Percentiles rank a stretch among this genome's conserved stretches.
phyloP scores from a whole-genome alignment of 345 rosid species.

The sweet orange (Citrus sinensis) region DVS_A1.0 CM039163.1:51923501-51924000 shows the following conservation, averaged over 20 bases:
- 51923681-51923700: no score
- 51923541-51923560: constrained; percentile 99
- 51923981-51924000: neutral
- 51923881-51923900: constrained; percentile 3
- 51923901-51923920: constrained; percentile 14
- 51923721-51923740: neutral
- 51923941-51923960: neutral
- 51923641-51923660: no score
- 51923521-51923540: constrained; percentile 93
- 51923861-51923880: constrained; percentile 5
- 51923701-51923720: neutral
- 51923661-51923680: no score
- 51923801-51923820: neutral
- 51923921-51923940: neutral
- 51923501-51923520: constrained; percentile 96
- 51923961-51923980: neutral
- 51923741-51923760: constrained; percentile 14
- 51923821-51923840: neutral
- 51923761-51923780: constrained; percentile 17
- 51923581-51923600: constrained; percentile 97
- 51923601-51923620: constrained; percentile 41
- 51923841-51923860: neutral
- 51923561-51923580: constrained; percentile 97
- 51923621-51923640: no score
- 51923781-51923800: constrained; percentile 23